Conservation (phyloP, 805 yeast genomes). For the Kuraishia molischiana region DNA sequence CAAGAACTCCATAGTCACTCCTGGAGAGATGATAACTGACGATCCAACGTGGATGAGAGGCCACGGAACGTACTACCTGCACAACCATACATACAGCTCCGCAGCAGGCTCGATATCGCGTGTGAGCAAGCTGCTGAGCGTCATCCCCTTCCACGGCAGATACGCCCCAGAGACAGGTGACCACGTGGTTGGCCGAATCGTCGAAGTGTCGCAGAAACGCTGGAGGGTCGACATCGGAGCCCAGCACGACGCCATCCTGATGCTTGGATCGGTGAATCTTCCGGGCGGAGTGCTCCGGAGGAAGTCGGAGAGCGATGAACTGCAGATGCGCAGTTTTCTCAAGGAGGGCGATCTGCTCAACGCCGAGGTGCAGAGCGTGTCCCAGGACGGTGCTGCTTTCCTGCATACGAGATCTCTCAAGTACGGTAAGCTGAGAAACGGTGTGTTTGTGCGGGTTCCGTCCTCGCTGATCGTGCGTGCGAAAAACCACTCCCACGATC, state of each 20-base stretch:
- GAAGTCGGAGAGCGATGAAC: constrained; percentile 89
- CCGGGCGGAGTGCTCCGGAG: constrained; percentile 97
- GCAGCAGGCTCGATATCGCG: constrained; percentile 87
- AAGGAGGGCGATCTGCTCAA: constrained; percentile 95
- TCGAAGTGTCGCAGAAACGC: constrained; percentile 87
- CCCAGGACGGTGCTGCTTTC: constrained; percentile 85
- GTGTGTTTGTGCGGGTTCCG: constrained; percentile 74
- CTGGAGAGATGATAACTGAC: constrained; percentile 93
- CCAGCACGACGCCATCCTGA: constrained; percentile 83
- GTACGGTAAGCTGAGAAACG: constrained; percentile 92
- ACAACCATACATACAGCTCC: constrained; percentile 72
- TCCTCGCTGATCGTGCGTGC: constrained; percentile 75
- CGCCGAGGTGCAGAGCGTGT: constrained; percentile 90
- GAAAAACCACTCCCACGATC: constrained; percentile 74
- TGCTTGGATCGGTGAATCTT: constrained; percentile 91
- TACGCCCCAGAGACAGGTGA: constrained; percentile 95
- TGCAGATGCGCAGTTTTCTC: constrained; percentile 88
- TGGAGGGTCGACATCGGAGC: constrained; percentile 98
- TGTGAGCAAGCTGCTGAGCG: constrained; percentile 81
- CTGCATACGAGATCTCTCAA: constrained; percentile 91
- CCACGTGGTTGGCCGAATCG: constrained; percentile 86
- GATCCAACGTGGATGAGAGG: constrained; percentile 98
- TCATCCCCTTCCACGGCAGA: constrained; percentile 76
- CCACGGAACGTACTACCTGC: constrained; percentile 84
- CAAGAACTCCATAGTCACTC: constrained; percentile 58